Conservation (phyloP, 1,284 basidiomycete species). For the Testicularia cyperi region DNA sequence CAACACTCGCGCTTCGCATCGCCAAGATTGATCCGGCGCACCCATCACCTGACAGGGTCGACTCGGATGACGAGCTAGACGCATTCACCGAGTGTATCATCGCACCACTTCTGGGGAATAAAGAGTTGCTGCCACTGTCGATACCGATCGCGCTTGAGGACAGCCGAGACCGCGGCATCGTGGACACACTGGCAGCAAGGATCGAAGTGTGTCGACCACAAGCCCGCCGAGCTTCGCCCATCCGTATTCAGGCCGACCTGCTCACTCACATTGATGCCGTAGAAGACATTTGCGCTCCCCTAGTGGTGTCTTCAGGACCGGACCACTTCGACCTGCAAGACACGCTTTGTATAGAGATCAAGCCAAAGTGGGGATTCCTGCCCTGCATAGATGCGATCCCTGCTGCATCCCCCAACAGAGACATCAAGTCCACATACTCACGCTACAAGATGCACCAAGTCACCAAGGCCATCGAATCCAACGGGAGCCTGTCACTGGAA, state of each 20-base stretch:
- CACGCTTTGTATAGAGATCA: conserved; percentile 35
- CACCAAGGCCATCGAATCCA: neutral
- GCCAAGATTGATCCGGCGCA: conserved; percentile 6
- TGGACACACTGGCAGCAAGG: conserved; percentile 24
- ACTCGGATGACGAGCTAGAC: conserved; percentile 12
- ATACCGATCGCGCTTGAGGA: conserved; percentile 9
- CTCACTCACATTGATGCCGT: conserved; percentile 21
- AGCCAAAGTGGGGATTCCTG: conserved; percentile 40
- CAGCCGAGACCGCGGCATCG: conserved; percentile 5
- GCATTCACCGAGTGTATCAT: conserved; percentile 13
- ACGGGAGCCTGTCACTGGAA: conserved; percentile 1
- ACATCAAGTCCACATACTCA: conserved; percentile 29
- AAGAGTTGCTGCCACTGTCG: conserved; percentile 5
- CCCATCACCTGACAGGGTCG: neutral
- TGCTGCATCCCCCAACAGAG: conserved; percentile 15
- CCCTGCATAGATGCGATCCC: conserved; percentile 10
- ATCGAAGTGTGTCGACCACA: conserved; percentile 25
- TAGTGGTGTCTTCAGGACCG: neutral
- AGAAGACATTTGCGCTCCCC: conserved; percentile 24
- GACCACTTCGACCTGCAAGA: neutral
- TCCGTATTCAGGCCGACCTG: conserved; percentile 19
- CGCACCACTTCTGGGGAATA: conserved; percentile 14
- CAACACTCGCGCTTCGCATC: conserved; percentile 14
- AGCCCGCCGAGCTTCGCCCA: conserved; percentile 4
- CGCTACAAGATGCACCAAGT: conserved; percentile 31